A percentile compares a stretch with the other conserved stretches of the same genome.
Evolutionary conservation across 1,284 basidiomycete genomes (phyloP).

Genomic region (Pyrrhoderma noxium): DNA sequence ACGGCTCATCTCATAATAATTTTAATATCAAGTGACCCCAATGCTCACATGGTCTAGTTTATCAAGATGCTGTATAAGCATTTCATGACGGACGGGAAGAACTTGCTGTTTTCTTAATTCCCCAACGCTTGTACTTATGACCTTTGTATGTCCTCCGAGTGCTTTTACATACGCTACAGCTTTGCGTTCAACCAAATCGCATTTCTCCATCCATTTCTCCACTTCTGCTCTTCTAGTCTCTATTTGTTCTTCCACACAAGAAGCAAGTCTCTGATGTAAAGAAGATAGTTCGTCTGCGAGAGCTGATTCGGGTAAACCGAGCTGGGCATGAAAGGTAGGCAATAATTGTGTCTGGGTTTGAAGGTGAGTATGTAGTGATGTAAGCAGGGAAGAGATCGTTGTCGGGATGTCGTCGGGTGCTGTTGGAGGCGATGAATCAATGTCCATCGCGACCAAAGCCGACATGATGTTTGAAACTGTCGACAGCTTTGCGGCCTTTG

Average conservation of each 20-base stretch:
- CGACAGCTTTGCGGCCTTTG: not conserved
- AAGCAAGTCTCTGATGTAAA: conserved; percentile 59
- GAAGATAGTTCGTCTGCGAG: conserved; percentile 65
- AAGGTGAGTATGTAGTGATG: conserved; percentile 70
- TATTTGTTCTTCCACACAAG: conserved; percentile 65
- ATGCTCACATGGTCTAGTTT: conserved; percentile 62
- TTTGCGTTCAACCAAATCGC: conserved; percentile 51
- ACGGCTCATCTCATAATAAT: too few relatives aligned
- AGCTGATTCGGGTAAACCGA: conserved; percentile 65
- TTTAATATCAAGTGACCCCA: conserved; percentile 1
- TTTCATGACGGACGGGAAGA: conserved; percentile 60
- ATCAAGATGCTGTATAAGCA: conserved; percentile 59
- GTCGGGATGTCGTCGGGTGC: conserved; percentile 23
- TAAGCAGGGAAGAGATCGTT: conserved; percentile 53
- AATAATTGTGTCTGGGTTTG: conserved; percentile 69
- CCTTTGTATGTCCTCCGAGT: conserved; percentile 64
- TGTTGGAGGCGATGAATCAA: conserved; percentile 14
- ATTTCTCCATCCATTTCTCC: conserved; percentile 58
- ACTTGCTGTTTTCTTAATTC: conserved; percentile 55
- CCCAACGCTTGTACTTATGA: conserved; percentile 46
- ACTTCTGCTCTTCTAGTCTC: conserved; percentile 61
- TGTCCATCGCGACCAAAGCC: too few relatives aligned
- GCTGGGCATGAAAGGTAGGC: conserved; percentile 60
- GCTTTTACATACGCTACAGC: conserved; percentile 58
- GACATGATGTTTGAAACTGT: not conserved